These are phyloP conservation scores for Pestalotiopsis sp. DNA, from an alignment of 2,329 filamentous ascomycete species.

Conservation along the genomic window DNA sequence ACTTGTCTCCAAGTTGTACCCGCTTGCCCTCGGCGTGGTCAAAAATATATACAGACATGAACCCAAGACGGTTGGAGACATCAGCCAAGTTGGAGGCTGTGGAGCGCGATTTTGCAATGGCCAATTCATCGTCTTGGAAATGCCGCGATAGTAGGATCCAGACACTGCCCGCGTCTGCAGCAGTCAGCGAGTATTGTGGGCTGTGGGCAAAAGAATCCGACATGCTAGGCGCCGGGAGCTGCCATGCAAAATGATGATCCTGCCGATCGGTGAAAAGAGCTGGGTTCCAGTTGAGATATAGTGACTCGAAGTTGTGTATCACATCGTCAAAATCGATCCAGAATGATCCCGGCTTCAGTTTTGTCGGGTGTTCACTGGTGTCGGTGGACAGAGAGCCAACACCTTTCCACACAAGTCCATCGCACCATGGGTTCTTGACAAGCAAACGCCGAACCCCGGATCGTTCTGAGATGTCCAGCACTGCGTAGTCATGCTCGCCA, in stretches of 20 bases:
- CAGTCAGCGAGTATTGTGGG: conserved; percentile 71
- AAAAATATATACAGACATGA: conserved; percentile 86
- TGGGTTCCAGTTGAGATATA: conserved; percentile 98
- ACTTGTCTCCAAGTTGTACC: conserved; percentile 73
- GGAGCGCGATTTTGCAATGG: conserved; percentile 50
- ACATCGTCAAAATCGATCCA: conserved; percentile 92
- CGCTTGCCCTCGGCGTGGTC: conserved; percentile 64
- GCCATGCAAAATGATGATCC: conserved; percentile 90
- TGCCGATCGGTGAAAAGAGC: conserved; percentile 77
- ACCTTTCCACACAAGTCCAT: conserved; percentile 75
- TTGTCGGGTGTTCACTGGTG: conserved; percentile 26
- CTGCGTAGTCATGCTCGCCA: conserved; percentile 91
- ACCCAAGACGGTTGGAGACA: conserved; percentile 65
- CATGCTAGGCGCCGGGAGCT: conserved; percentile 50
- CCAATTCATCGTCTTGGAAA: conserved; percentile 70
- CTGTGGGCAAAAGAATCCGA: conserved; percentile 63
- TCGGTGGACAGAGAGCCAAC: conserved; percentile 34
- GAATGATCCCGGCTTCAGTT: conserved; percentile 71
- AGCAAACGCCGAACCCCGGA: conserved; percentile 69
- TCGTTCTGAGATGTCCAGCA: conserved; percentile 73
- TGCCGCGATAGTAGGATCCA: conserved; percentile 90
- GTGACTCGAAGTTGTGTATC: conserved; percentile 88
- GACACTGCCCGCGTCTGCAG: conserved; percentile 59
- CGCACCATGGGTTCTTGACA: conserved; percentile 95
- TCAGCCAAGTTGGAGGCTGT: conserved; percentile 35